Percentiles rank a stretch among this genome's conserved stretches.
Evolutionary conservation across 202 grass and related monocot species (phyloP).

Genomic region (Brachypodium distachyon): DNA sequence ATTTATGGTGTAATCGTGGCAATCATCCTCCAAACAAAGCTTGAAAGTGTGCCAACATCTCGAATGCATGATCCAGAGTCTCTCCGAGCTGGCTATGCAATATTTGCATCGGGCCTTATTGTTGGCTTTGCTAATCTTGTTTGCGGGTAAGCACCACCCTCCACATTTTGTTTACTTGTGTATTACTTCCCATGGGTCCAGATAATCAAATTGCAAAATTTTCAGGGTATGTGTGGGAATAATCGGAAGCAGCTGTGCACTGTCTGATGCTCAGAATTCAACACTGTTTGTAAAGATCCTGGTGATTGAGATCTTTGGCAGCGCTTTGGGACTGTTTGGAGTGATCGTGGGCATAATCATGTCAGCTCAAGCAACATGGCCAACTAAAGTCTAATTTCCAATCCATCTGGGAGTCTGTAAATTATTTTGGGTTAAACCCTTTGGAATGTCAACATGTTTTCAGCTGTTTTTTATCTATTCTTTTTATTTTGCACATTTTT

Average conservation of each 20-base stretch:
- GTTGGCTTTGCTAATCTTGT: constrained; percentile 96
- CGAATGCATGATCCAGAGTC: constrained; percentile 73
- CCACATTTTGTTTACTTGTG: constrained; percentile 6
- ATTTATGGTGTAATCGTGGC: constrained; percentile 99
- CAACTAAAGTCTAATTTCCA: constrained; percentile 33
- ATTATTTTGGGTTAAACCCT: constrained; percentile 28
- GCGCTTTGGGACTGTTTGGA: constrained; percentile 86
- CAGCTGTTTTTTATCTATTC: not conserved
- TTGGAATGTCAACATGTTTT: constrained; percentile 10
- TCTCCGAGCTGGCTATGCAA: constrained; percentile 90
- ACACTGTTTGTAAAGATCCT: constrained; percentile 94
- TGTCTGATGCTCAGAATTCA: constrained; percentile 97
- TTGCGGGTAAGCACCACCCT: constrained; percentile 57
- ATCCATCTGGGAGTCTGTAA: constrained; percentile 18
- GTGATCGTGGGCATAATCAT: constrained; percentile 98
- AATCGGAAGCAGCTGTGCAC: constrained; percentile 93
- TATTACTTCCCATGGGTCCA: not conserved
- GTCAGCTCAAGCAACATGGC: constrained; percentile 95
- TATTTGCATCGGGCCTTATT: constrained; percentile 92
- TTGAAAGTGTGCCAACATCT: constrained; percentile 78
- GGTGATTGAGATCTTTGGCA: constrained; percentile 97
- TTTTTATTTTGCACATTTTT: constrained; percentile 22
- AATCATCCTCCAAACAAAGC: constrained; percentile 97
- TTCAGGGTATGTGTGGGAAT: constrained; percentile 88
- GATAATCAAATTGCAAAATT: constrained; percentile 4